Conservation (phyloP, 2,329 filamentous ascomycete genomes). For the Neonectria hederae region DNA sequence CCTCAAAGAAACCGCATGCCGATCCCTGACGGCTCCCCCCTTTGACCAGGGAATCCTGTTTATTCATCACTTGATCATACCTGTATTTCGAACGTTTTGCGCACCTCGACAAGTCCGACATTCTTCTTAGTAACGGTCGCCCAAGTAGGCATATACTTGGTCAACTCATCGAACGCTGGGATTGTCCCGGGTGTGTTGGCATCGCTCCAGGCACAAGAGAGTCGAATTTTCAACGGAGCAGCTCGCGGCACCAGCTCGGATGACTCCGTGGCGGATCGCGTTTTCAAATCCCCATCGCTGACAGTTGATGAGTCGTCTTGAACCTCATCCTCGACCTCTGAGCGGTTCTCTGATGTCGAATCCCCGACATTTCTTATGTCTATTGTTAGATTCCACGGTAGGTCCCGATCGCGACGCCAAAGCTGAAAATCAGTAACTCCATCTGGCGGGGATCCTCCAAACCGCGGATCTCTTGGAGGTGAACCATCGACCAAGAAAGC, state of each 20-base stretch:
- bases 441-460: constrained; percentile 67
- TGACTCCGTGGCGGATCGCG: constrained; percentile 12
- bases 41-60: not conserved
- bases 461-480: constrained; percentile 68
- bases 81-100: constrained; percentile 62
- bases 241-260: not conserved
- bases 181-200: constrained; percentile 76
- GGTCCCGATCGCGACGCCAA: constrained; percentile 84
- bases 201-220: constrained; percentile 90
- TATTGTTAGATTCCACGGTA: constrained; percentile 73
- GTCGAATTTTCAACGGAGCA: constrained; percentile 65
- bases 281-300: constrained; percentile 29
- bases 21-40: not conserved
- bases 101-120: constrained; percentile 85
- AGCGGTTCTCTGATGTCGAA: not conserved
- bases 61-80: not conserved
- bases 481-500: constrained; percentile 71
- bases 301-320: not conserved
- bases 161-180: constrained; percentile 83
- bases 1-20: not conserved
- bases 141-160: constrained; percentile 82
- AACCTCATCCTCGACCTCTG: not conserved
- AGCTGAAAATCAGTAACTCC: constrained; percentile 77
- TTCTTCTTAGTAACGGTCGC: constrained; percentile 77
- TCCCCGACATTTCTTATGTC: constrained; percentile 33